These are phyloP conservation scores for Pilatotrama ljubarskyi DNA, from an alignment of 768 basidiomycete genomes.

Conservation along the genomic window DNA sequence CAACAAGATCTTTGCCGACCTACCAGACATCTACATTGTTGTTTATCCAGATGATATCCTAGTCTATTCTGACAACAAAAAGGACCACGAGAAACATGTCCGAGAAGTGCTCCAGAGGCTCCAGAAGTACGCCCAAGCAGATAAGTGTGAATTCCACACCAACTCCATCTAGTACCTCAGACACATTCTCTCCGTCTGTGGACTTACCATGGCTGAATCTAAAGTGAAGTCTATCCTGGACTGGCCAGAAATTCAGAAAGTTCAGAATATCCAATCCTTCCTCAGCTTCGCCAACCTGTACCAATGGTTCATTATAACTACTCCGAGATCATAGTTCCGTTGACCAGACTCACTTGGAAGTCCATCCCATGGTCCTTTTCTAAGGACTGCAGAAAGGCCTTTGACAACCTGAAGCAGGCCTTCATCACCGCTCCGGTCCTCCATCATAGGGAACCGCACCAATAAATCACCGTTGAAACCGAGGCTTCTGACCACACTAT, in stretches of 20 bases:
- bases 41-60: slow-evolving; percentile 16
- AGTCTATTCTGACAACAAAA: too few species aligned
- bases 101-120: slow-evolving; percentile 26
- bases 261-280: slow-evolving; percentile 34
- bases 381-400: slow-evolving; percentile 21
- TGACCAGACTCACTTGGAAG: too few species aligned
- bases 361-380: too few species aligned
- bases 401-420: slow-evolving; percentile 25
- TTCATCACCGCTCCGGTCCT: slow-evolving; percentile 10
- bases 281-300: slow-evolving; percentile 39
- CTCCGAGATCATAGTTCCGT: slow-evolving; percentile 28
- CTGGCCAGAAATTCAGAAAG: slow-evolving; percentile 31
- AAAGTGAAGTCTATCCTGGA: slow-evolving; percentile 38
- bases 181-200: slow-evolving; percentile 34
- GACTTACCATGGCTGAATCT: slow-evolving; percentile 39
- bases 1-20: slow-evolving; percentile 15
- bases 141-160: slow-evolving; percentile 39
- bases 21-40: slow-evolving; percentile 9
- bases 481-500: too few species aligned
- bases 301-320: slow-evolving; percentile 34
- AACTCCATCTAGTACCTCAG: slow-evolving; percentile 44
- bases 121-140: slow-evolving; percentile 27
- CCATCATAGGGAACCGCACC: slow-evolving; percentile 18
- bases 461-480: background rate
- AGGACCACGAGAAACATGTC: slow-evolving; percentile 21